Base-by-base conservation (phyloP, 805 yeast species). In the Metschnikowia santaceciliae region DNA sequence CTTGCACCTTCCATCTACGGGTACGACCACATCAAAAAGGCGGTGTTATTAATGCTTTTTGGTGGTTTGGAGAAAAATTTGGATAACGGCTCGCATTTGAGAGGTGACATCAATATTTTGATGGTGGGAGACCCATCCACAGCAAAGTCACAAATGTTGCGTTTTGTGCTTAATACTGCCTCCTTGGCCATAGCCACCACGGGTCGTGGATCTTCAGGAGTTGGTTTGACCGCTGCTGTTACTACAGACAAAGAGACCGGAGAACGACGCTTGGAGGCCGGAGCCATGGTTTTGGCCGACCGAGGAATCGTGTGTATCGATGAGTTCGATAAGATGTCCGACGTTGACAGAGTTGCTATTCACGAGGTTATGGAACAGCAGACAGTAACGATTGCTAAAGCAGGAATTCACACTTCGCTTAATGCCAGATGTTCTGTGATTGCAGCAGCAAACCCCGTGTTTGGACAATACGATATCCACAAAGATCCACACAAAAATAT, bases 321-420 rank as follows among this genome's bases (percentile, higher is more conserved):
- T 77, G 99, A 94, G 76, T 94, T 94, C 65, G 99, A 92, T 73
- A 94, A 94, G 71, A 94, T 94, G 99, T 85, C 88, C 55, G 99
- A 94, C 68, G 82, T 84, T 26, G 99, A 94, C 73, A 81, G 99
- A 66, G 98, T 94, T 47, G 98, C 98, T 1, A 94, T 94, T 63
- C 99, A 94, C 71, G 99, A 94, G 79, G 99, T 94, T 46, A 94
- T 94, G 99, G 99, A 94, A 74, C 99, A 94, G 72, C 99, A 94
- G 69, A 94, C 99, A 0, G 97, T 92, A 30, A 91, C 98, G 2
- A 91, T 92, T 63, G 96, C 98, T 47, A 92, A 92, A 68, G 99
- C 98, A 4, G 99, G 99, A 56, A 92, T 92, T 62, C 97, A 92
- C 68, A 91, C 98, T 2, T 87, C 98, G 5, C 78, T 92, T 59